Conservation (phyloP, 495 filamentous ascomycete species). For the Penicillium malachiteum region DNA sequence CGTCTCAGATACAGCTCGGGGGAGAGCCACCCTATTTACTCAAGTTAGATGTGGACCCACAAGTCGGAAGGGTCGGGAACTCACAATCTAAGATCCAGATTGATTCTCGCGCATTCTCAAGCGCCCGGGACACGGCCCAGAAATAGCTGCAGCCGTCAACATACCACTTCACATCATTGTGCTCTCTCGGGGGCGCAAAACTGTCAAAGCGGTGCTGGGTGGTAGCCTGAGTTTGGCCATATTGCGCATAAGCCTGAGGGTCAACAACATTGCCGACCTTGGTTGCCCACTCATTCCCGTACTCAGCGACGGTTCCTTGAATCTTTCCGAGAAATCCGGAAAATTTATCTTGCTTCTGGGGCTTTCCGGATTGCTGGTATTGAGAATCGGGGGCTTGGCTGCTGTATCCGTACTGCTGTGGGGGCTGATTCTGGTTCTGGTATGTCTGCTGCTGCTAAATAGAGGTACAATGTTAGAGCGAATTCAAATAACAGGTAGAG, state of each 20-base stretch:
- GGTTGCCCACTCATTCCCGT: slow-evolving; percentile 51
- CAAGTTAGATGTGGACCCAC: slow-evolving; percentile 1
- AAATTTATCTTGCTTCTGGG: slow-evolving; percentile 45
- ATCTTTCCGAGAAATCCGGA: slow-evolving; percentile 57
- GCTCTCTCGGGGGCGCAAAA: slow-evolving; percentile 68
- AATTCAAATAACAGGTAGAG: neutral
- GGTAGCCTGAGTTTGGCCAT: slow-evolving; percentile 42
- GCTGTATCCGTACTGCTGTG: slow-evolving; percentile 16
- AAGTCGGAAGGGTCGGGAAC: neutral
- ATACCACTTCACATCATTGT: slow-evolving; percentile 82
- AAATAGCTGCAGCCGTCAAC: slow-evolving; percentile 93
- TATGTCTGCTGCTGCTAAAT: neutral
- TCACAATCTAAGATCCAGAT: slow-evolving; percentile 82
- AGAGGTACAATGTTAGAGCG: neutral
- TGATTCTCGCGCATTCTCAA: slow-evolving; percentile 78
- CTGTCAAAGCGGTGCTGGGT: slow-evolving; percentile 72
- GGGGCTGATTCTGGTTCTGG: slow-evolving; percentile 10
- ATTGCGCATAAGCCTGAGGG: slow-evolving; percentile 49
- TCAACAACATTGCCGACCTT: slow-evolving; percentile 50
- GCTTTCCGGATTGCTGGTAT: slow-evolving; percentile 22
- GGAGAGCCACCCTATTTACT: slow-evolving; percentile 69
- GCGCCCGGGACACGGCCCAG: slow-evolving; percentile 79
- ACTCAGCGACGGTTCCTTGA: slow-evolving; percentile 50
- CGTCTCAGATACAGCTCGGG: slow-evolving; percentile 88
- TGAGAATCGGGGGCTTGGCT: slow-evolving; percentile 19